phyloP scores from a whole-genome alignment of 2,329 filamentous ascomycete species.

The Tothia fuscella region DNA sequence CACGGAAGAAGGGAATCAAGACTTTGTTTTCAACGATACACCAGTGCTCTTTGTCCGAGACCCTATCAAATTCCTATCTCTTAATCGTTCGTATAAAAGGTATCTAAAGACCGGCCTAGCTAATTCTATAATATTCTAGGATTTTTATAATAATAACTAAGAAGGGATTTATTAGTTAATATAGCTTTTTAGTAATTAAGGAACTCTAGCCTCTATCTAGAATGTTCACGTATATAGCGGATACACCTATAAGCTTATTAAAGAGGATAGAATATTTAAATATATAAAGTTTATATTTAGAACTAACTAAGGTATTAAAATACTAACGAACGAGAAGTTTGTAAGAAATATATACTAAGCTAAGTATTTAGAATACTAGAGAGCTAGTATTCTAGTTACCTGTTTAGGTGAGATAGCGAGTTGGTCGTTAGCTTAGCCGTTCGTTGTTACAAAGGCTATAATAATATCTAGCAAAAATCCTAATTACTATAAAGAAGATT shows the following conservation, averaged over 20 bases:
- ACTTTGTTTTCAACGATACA: slow-evolving; percentile 35
- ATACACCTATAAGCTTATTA: slow-evolving; percentile 31
- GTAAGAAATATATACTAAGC: too few species aligned
- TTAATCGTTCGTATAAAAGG: slow-evolving; percentile 26
- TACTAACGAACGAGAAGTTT: too few species aligned
- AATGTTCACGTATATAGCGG: slow-evolving; percentile 36
- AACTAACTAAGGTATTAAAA: slow-evolving; percentile 35
- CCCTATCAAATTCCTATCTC: slow-evolving; percentile 29
- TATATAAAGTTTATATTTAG: slow-evolving; percentile 41
- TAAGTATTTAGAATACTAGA: too few species aligned
- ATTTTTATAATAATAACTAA: slow-evolving; percentile 32
- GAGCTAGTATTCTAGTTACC: too few species aligned
- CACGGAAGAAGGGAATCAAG: slow-evolving; percentile 41
- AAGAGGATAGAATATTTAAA: slow-evolving; percentile 33
- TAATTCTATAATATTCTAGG: slow-evolving; percentile 30
- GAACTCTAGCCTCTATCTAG: slow-evolving; percentile 35
- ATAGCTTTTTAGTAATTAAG: slow-evolving; percentile 39
- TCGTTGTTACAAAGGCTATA: slow-evolving; percentile 27
- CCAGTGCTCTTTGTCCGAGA: slow-evolving; percentile 36
- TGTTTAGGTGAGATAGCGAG: too few species aligned
- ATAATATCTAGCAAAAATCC: slow-evolving; percentile 25
- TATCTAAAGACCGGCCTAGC: slow-evolving; percentile 24
- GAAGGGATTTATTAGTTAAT: slow-evolving; percentile 41
- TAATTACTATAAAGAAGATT: slow-evolving; percentile 26
- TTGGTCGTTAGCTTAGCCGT: too few species aligned